Conservation (phyloP, 2,329 filamentous ascomycete species). For the Aspergillus quadrilineatus region DNA sequence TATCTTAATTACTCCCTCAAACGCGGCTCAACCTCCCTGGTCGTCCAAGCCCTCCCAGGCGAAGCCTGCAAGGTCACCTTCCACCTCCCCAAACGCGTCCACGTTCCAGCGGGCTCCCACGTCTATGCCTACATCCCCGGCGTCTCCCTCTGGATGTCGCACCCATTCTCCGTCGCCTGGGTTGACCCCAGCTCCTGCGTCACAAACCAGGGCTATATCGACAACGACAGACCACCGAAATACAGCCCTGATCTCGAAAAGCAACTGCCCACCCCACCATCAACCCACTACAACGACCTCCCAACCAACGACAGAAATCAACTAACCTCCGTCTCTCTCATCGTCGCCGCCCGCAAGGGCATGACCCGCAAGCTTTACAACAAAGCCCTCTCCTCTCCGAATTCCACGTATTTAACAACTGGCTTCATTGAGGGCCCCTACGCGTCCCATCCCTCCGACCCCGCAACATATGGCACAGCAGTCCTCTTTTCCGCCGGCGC, state of each 20-base stretch:
- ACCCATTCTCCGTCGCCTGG: conserved; percentile 52
- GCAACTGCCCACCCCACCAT: conserved; percentile 22
- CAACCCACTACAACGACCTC: conserved; percentile 12
- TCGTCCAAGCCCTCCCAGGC: conserved; percentile 58
- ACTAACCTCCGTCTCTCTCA: conserved; percentile 52
- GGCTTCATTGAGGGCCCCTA: conserved; percentile 66
- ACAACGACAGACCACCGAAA: conserved; percentile 3
- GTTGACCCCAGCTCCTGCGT: conserved; percentile 35
- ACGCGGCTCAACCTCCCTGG: conserved; percentile 51
- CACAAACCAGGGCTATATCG: conserved; percentile 23
- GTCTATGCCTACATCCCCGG: conserved; percentile 61
- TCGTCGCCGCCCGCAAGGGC: conserved; percentile 61
- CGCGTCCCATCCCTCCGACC: conserved; percentile 56
- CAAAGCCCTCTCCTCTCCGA: conserved; percentile 51
- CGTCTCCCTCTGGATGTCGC: conserved; percentile 49
- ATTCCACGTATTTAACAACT: conserved; percentile 50
- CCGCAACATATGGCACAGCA: conserved; percentile 63
- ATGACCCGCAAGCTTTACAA: conserved; percentile 63
- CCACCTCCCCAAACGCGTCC: conserved; percentile 55
- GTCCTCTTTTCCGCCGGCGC: conserved; percentile 66
- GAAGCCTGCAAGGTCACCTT: conserved; percentile 63
- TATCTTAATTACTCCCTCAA: conserved; percentile 56
- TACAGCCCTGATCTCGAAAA: conserved; percentile 31
- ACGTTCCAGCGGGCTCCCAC: conserved; percentile 57
- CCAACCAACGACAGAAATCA: conserved; percentile 20